Base-by-base conservation (phyloP, 1,284 basidiomycete species). In the Malassezia caprae region DNA sequence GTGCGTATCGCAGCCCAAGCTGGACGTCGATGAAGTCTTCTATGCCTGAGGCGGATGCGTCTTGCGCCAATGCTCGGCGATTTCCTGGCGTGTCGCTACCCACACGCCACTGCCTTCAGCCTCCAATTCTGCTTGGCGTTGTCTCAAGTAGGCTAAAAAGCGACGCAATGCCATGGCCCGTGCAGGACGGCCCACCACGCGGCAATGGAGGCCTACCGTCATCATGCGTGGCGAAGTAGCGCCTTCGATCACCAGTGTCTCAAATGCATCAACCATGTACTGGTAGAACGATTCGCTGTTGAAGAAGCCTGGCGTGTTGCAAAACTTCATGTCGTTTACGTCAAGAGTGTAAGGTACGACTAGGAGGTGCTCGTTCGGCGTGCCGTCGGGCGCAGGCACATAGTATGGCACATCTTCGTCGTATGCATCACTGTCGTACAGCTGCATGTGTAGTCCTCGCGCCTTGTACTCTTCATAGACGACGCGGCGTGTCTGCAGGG, bases 321-420 rank as follows among this genome's bases (percentile, higher is more conserved):
- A 67, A 60, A 75, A 76, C 57, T 72, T 72, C 68, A 76, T 75
- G 58, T 77, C 76, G 61, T 76, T 75, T 40, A 69, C 75, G 53
- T 75, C 76, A 39, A 75, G 63, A 1, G 70, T 72, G 62, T 77
- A 76, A 5, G 76, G 76, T 11, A 77, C 58, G 40, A 77, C 69
- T 13, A 77, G 71, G 8, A 77, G 60, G 17, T 69, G 64, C 17
- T 68, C 61, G 17, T 43, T 52, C 0, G 47, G 48, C 8, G 64
- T 63, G 6, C 64, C 65, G 34, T 64, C 63, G 0, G 69, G 68
- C 0, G 67, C 65, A 17, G 63, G 60, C 5, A 76, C 68, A 69
- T 73, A 78, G 62, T 76, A 76, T 2, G 77, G 77, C 15, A 78
- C 69, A 48, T 78, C 77, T 48, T 78, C 77, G 46, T 72, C 68